phyloP scores from a whole-genome alignment of 345 rosid species.

The Euphorbia pulcherrima region DNA sequence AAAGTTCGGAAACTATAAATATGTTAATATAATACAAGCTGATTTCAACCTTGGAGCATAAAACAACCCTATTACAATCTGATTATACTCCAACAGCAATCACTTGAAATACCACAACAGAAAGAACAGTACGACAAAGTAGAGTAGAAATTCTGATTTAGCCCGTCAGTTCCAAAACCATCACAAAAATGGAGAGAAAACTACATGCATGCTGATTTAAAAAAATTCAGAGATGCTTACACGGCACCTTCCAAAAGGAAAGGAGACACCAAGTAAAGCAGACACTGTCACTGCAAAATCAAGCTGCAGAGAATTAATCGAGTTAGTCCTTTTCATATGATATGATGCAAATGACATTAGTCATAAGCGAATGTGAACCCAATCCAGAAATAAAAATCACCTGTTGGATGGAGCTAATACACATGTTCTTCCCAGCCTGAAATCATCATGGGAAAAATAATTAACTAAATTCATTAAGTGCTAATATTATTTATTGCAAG shows the following conservation, averaged over 20 bases:
- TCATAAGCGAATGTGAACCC: slow-evolving; percentile 6
- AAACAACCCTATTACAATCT: not conserved
- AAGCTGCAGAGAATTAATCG: slow-evolving; percentile 51
- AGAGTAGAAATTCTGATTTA: not conserved
- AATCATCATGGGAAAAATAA: slow-evolving; percentile 16
- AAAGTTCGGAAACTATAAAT: not conserved
- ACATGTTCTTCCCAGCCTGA: slow-evolving; percentile 56
- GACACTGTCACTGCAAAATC: slow-evolving; percentile 92
- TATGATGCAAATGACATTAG: slow-evolving; percentile 9
- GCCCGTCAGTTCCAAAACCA: not conserved
- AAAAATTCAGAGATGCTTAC: slow-evolving; percentile 53
- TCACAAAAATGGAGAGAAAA: not conserved
- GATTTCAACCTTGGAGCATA: not conserved
- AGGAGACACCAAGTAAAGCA: slow-evolving; percentile 80
- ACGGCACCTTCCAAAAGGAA: slow-evolving; percentile 98
- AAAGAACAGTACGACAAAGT: not conserved
- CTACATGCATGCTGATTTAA: not conserved
- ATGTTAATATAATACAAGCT: not conserved
- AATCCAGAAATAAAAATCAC: slow-evolving; percentile 29
- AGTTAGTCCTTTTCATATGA: slow-evolving; percentile 9
- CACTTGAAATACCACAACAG: not conserved
- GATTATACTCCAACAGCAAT: not conserved
- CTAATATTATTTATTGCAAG: not conserved
- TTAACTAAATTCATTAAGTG: not conserved
- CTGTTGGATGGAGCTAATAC: slow-evolving; percentile 75